Conservation (phyloP, 208 protist species). For the Crithidia fasciculata region DNA sequence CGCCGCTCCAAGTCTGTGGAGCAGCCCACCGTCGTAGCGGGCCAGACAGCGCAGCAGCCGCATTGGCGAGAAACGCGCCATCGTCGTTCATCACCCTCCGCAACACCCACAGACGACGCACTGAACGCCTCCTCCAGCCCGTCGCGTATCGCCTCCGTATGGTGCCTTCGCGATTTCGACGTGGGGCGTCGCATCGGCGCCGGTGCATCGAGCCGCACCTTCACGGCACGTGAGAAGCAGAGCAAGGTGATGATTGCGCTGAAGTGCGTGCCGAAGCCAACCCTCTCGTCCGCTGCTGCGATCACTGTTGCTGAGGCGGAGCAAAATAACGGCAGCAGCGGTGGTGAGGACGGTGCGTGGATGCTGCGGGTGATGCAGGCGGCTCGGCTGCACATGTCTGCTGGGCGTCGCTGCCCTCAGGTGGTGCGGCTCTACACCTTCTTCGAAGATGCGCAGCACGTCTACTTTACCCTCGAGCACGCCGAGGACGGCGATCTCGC, state of each 20-base stretch:
- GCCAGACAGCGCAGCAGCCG: neutral
- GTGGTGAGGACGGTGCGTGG: neutral
- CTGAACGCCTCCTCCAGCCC: neutral
- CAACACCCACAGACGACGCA: neutral
- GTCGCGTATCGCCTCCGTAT: constrained; percentile 8
- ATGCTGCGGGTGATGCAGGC: constrained; percentile 80
- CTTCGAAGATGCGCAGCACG: constrained; percentile 94
- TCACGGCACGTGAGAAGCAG: constrained; percentile 48
- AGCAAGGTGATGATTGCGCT: constrained; percentile 58
- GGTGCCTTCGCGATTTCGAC: constrained; percentile 62
- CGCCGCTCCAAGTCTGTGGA: neutral
- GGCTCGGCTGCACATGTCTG: constrained; percentile 96
- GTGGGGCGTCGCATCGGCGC: constrained; percentile 49
- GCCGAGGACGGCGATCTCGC: constrained; percentile 92
- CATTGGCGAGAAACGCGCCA: neutral
- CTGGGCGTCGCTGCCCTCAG: constrained; percentile 85
- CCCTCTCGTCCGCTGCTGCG: neutral
- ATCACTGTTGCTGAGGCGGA: too few species aligned
- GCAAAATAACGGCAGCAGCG: neutral
- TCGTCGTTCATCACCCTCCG: neutral
- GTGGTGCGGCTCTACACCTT: constrained; percentile 96
- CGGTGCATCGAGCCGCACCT: constrained; percentile 50
- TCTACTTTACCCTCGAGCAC: constrained; percentile 98
- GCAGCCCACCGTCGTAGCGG: neutral
- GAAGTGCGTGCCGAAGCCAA: constrained; percentile 34